Percentiles rank a stretch among this genome's conserved stretches.
Evolutionary conservation across 176 grass and related monocot genomes (phyloP).

Genomic region (Phoenix dactylifera): DNA sequence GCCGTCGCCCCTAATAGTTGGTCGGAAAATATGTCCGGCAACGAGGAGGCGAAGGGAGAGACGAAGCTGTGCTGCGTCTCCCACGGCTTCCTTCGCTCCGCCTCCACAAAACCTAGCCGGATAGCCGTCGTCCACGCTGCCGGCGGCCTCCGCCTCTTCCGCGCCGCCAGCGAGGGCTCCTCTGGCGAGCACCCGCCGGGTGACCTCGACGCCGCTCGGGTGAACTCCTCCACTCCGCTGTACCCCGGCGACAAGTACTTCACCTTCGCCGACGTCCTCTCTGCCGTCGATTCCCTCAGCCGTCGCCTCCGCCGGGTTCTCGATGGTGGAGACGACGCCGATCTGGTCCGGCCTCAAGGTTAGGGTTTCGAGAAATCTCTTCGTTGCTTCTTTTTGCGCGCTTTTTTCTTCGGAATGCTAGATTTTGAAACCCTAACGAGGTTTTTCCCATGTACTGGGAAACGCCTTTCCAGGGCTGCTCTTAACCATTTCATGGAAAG

Average conservation of each 20-base stretch:
- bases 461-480: no score
- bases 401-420: background rate
- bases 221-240: background rate
- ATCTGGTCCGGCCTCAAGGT: slow-evolving; percentile 7
- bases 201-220: no score
- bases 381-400: background rate
- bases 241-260: slow-evolving; percentile 27
- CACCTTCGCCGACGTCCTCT: slow-evolving; percentile 40
- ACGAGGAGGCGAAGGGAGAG: slow-evolving; percentile 2
- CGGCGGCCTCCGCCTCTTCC: background rate
- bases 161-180: background rate
- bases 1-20: no score
- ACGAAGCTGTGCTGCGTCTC: slow-evolving; percentile 56
- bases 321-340: slow-evolving; percentile 13
- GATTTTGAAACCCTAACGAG: background rate
- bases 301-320: slow-evolving; percentile 26
- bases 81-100: slow-evolving; percentile 47
- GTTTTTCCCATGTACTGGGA: no score
- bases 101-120: slow-evolving; percentile 6
- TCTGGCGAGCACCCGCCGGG: no score
- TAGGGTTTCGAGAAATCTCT: background rate
- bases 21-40: background rate
- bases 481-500: no score
- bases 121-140: slow-evolving; percentile 34
- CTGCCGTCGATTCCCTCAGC: slow-evolving; percentile 30